phyloP scores from a whole-genome alignment of 148 eudicot genomes.

The Amaranthus cruentus region DNA sequence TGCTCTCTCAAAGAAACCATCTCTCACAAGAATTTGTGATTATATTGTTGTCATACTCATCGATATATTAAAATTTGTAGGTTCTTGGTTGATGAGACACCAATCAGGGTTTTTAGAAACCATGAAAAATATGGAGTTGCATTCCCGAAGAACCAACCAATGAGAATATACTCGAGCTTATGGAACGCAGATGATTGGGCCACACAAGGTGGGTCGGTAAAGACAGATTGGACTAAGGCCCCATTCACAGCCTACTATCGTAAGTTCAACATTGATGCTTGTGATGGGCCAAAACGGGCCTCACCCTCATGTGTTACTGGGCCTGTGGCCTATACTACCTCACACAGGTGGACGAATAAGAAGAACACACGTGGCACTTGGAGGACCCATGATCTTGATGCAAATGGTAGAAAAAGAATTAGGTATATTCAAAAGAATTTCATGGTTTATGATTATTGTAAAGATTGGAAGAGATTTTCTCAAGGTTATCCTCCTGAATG shows the following conservation, averaged over 20 bases:
- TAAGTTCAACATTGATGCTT: conserved; percentile 41
- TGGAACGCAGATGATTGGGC: conserved; percentile 64
- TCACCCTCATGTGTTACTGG: conserved; percentile 13
- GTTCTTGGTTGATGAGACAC: conserved; percentile 40
- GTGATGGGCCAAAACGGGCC: conserved; percentile 15
- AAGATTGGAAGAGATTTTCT: conserved; percentile 38
- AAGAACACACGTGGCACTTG: conserved; percentile 14
- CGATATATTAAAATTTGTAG: conserved; percentile 14
- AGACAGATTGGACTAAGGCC: conserved; percentile 52
- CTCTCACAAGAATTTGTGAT: no score
- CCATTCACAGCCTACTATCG: conserved; percentile 54
- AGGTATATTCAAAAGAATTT: conserved; percentile 47
- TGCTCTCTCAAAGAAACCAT: no score
- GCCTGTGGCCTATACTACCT: background rate
- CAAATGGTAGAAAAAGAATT: conserved; percentile 24
- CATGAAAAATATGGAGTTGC: conserved; percentile 36
- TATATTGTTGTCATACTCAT: no score
- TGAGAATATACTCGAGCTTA: conserved; percentile 46
- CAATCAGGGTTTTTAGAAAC: conserved; percentile 40
- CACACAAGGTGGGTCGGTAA: conserved; percentile 42
- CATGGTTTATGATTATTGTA: conserved; percentile 55
- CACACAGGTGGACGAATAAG: background rate
- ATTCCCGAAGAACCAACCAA: conserved; percentile 48
- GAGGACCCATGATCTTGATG: conserved; percentile 43
- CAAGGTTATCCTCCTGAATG: conserved; percentile 47